Percentiles rank a stretch among this genome's conserved stretches.
These are phyloP conservation scores for Podila clonocystis DNA, from an alignment of 192 early-diverging fungal species.

Conservation along the genomic window DNA sequence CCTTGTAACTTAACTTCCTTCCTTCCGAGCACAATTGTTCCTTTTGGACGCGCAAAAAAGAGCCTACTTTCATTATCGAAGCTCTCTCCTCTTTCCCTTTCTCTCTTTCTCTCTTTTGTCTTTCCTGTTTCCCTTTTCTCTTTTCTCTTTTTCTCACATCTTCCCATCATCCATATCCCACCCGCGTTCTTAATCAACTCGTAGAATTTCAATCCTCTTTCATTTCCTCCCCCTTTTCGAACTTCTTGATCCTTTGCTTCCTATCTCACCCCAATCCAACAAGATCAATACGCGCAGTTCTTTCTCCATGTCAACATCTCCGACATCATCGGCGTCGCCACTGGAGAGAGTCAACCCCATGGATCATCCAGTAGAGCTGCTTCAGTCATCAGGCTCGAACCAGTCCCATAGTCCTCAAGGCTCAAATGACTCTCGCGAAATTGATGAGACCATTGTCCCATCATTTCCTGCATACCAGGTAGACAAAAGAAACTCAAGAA, in stretches of 20 bases:
- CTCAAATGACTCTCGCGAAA: background rate
- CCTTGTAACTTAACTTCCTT: too few relatives aligned
- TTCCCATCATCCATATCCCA: background rate
- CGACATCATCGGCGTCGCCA: background rate
- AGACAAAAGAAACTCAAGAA: background rate
- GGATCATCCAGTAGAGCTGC: background rate
- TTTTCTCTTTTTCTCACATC: background rate
- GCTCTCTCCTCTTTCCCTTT: background rate
- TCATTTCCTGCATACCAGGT: constrained; percentile 1
- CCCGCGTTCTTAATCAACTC: background rate
- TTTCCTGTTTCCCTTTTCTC: background rate
- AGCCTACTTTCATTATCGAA: constrained; percentile 8
- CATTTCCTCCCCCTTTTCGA: background rate
- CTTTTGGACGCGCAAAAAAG: background rate
- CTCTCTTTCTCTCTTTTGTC: background rate
- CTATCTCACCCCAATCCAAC: too few relatives aligned
- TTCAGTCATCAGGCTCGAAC: background rate
- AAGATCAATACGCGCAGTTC: background rate
- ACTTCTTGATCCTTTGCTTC: background rate
- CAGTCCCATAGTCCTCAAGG: background rate
- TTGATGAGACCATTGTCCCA: background rate
- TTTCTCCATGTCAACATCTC: background rate
- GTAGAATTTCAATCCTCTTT: background rate
- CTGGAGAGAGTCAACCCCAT: background rate
- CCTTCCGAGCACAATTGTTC: background rate